Evolutionary conservation across 257 asterid genomes (phyloP).

Genomic region (Rubia yunnanensis): DNA sequence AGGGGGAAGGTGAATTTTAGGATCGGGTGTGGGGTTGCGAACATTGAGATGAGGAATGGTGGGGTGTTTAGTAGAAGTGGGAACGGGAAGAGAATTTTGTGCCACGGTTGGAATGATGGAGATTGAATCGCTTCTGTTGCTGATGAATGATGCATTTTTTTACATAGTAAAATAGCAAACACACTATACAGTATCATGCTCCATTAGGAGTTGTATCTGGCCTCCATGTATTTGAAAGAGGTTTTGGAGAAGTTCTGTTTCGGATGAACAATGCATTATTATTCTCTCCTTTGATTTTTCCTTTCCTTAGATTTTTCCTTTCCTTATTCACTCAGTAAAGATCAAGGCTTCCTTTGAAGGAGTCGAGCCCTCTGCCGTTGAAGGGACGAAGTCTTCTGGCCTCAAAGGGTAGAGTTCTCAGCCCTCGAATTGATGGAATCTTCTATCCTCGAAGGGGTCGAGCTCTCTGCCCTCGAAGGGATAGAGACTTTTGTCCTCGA

Average conservation of each 20-base stretch:
- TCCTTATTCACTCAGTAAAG: too few relatives aligned
- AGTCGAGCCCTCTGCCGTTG: too few relatives aligned
- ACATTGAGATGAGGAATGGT: conserved; percentile 9
- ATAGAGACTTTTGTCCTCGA: too few relatives aligned
- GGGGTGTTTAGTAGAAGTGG: conserved; percentile 18
- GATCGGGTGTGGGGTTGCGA: conserved; percentile 7
- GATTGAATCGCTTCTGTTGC: neutral
- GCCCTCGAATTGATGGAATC: too few relatives aligned
- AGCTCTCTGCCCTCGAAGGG: too few relatives aligned
- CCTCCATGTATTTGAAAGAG: neutral
- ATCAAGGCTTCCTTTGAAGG: too few relatives aligned
- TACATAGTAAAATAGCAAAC: too few relatives aligned
- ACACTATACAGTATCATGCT: too few relatives aligned
- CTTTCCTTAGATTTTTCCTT: too few relatives aligned
- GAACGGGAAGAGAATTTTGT: conserved; percentile 30
- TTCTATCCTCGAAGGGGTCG: too few relatives aligned
- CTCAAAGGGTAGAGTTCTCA: too few relatives aligned
- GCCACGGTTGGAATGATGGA: conserved; percentile 12
- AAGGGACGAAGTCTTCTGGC: too few relatives aligned
- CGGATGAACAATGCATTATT: neutral
- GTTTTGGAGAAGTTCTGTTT: neutral
- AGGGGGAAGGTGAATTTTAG: conserved; percentile 12
- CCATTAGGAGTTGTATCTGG: neutral
- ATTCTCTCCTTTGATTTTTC: neutral
- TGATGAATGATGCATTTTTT: neutral